phyloP scores from a whole-genome alignment of 176 grass and related monocot genomes.

The Oryza coarctata region DNA sequence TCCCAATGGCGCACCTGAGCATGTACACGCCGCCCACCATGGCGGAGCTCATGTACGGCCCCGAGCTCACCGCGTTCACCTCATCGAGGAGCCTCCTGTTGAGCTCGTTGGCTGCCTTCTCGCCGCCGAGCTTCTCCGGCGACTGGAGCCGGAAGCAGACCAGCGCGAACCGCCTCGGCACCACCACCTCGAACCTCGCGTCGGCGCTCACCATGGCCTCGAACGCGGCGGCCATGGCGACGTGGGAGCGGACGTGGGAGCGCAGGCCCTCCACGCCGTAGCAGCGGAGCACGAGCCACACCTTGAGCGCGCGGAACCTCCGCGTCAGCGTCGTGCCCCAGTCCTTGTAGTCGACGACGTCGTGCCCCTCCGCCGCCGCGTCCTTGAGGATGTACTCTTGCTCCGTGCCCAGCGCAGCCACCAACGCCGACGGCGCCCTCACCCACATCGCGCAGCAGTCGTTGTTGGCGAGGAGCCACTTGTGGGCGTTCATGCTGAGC shows the following conservation, averaged over 20 bases:
- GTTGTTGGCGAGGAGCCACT: slow-evolving; percentile 71
- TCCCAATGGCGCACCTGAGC: slow-evolving; percentile 62
- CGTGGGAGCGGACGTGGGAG: slow-evolving; percentile 44
- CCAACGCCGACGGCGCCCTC: slow-evolving; percentile 26
- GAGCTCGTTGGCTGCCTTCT: slow-evolving; percentile 40
- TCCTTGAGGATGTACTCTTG: slow-evolving; percentile 63
- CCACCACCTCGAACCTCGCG: slow-evolving; percentile 61
- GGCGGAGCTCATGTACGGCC: slow-evolving; percentile 61
- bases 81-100: slow-evolving; percentile 52
- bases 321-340: slow-evolving; percentile 61
- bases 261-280: slow-evolving; percentile 58
- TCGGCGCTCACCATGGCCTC: slow-evolving; percentile 53
- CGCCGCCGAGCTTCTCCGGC: slow-evolving; percentile 25
- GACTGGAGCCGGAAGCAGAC: slow-evolving; percentile 60
- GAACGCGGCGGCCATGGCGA: slow-evolving; percentile 56
- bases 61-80: slow-evolving; percentile 42
- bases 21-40: slow-evolving; percentile 56
- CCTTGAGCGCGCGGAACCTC: slow-evolving; percentile 69
- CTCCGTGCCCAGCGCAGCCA: slow-evolving; percentile 55
- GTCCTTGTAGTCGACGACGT: slow-evolving; percentile 81
- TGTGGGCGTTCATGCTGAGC: slow-evolving; percentile 63
- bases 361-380: slow-evolving; percentile 35
- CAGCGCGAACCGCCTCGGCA: slow-evolving; percentile 49
- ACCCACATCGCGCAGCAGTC: slow-evolving; percentile 80
- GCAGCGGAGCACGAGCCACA: slow-evolving; percentile 74